Evolutionary conservation across 192 early-diverging fungal species (phyloP).

Genomic region (Podila minutissima): DNA sequence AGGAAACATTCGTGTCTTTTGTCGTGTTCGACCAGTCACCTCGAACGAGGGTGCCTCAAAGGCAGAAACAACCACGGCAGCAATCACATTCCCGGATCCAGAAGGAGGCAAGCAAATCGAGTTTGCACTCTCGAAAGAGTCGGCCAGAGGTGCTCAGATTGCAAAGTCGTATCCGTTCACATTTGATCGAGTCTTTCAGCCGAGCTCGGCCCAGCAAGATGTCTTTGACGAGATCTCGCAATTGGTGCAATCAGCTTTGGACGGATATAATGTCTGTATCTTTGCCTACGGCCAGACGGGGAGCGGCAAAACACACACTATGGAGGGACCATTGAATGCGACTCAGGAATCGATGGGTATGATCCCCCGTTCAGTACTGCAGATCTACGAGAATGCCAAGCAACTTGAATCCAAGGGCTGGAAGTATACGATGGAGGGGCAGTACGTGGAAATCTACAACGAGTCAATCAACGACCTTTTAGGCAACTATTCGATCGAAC

Average conservation of each 20-base stretch:
- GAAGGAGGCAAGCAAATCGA: slow-evolving; percentile 68
- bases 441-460: slow-evolving; percentile 98
- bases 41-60: slow-evolving; percentile 15
- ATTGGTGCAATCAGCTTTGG: slow-evolving; percentile 93
- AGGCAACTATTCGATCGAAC: slow-evolving; percentile 41
- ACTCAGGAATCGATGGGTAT: slow-evolving; percentile 73
- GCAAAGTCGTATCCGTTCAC: slow-evolving; percentile 78
- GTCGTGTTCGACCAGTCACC: slow-evolving; percentile 86
- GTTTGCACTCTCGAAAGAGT: slow-evolving; percentile 64
- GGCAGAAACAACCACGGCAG: slow-evolving; percentile 15
- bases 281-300: slow-evolving; percentile 99
- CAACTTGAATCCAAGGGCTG: slow-evolving; percentile 81
- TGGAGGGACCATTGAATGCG: slow-evolving; percentile 70
- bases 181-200: slow-evolving; percentile 89
- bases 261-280: slow-evolving; percentile 97
- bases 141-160: slow-evolving; percentile 29
- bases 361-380: slow-evolving; percentile 93
- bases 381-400: slow-evolving; percentile 85
- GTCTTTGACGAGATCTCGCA: slow-evolving; percentile 97
- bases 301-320: slow-evolving; percentile 89
- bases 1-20: slow-evolving; percentile 98
- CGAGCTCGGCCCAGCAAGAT: slow-evolving; percentile 71
- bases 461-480: slow-evolving; percentile 91
- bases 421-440: slow-evolving; percentile 88
- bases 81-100: slow-evolving; percentile 32